Conservation (phyloP, 805 yeast genomes). For the Schwanniomyces vanrijiae region DNA sequence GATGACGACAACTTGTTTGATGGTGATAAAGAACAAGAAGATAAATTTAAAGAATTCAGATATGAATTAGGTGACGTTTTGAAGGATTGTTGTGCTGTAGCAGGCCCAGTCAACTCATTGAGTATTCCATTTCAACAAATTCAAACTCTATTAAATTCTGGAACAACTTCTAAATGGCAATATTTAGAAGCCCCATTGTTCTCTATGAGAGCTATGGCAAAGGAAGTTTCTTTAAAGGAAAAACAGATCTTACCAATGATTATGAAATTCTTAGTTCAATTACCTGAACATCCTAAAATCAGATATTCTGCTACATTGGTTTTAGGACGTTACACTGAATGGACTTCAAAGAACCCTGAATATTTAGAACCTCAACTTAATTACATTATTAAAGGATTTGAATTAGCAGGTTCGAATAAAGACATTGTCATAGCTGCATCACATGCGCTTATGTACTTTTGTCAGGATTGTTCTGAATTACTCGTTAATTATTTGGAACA, state of each 20-base stretch:
- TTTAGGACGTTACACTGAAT: slow-evolving; percentile 92
- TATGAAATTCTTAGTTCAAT: slow-evolving; percentile 62
- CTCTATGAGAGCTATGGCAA: slow-evolving; percentile 90
- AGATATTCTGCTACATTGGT: slow-evolving; percentile 92
- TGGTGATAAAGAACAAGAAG: slow-evolving; percentile 77
- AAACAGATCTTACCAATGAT: slow-evolving; percentile 70
- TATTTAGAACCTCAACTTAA: slow-evolving; percentile 78
- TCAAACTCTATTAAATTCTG: slow-evolving; percentile 39
- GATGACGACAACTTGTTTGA: slow-evolving; percentile 47
- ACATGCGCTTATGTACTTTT: slow-evolving; percentile 89
- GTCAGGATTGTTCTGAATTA: slow-evolving; percentile 80
- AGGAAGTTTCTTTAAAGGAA: slow-evolving; percentile 73
- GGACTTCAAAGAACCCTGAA: slow-evolving; percentile 88
- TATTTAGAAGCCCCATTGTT: slow-evolving; percentile 86
- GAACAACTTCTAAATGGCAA: slow-evolving; percentile 66
- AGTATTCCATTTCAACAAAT: slow-evolving; percentile 67
- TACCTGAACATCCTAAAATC: slow-evolving; percentile 84
- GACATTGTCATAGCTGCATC: slow-evolving; percentile 83
- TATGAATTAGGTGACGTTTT: slow-evolving; percentile 98
- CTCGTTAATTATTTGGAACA: slow-evolving; percentile 71
- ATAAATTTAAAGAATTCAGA: slow-evolving; percentile 89
- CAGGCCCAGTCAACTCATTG: slow-evolving; percentile 73
- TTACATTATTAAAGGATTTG: slow-evolving; percentile 78
- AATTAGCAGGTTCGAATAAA: slow-evolving; percentile 22
- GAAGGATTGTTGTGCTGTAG: slow-evolving; percentile 90